A percentile compares a stretch with the other conserved stretches of the same genome.
Evolutionary conservation across 1,284 basidiomycete species (phyloP).

Genomic region (Ganoderma sinense): DNA sequence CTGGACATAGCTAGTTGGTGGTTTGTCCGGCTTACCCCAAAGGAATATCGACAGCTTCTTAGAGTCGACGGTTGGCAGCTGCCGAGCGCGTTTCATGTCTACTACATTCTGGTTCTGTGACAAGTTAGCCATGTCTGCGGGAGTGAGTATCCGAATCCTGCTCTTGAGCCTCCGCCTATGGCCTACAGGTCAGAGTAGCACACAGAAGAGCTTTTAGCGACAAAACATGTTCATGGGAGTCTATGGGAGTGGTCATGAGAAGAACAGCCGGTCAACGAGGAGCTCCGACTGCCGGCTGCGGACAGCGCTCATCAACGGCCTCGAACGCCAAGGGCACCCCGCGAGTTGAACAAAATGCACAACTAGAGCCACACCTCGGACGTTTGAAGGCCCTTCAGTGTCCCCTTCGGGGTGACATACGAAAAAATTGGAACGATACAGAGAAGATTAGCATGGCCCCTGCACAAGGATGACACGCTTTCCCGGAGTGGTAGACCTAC

Average conservation of each 20-base stretch:
- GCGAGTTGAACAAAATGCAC: neutral
- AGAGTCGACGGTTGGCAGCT: constrained; percentile 5
- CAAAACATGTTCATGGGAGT: neutral
- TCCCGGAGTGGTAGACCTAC: constrained; percentile 5
- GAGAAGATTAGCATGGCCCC: constrained; percentile 6
- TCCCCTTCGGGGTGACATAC: constrained; percentile 6
- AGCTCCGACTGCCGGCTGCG: neutral
- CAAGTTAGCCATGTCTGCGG: neutral
- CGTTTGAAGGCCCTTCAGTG: neutral
- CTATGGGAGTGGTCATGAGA: neutral
- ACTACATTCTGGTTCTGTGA: constrained; percentile 2
- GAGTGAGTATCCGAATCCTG: too few species aligned
- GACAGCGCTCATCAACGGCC: neutral
- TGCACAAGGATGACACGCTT: constrained; percentile 7
- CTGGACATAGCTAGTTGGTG: neutral
- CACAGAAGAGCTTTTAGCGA: neutral
- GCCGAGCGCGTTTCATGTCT: constrained; percentile 25
- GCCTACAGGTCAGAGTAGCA: neutral
- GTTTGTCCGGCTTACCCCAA: constrained; percentile 16
- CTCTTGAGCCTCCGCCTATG: neutral
- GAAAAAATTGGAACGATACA: too few species aligned
- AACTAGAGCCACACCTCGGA: neutral
- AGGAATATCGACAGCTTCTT: constrained; percentile 17
- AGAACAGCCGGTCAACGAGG: neutral
- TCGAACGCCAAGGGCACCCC: neutral